phyloP scores from a whole-genome alignment of 1,284 basidiomycete genomes.

The Leccinum griseonigrum region DNA sequence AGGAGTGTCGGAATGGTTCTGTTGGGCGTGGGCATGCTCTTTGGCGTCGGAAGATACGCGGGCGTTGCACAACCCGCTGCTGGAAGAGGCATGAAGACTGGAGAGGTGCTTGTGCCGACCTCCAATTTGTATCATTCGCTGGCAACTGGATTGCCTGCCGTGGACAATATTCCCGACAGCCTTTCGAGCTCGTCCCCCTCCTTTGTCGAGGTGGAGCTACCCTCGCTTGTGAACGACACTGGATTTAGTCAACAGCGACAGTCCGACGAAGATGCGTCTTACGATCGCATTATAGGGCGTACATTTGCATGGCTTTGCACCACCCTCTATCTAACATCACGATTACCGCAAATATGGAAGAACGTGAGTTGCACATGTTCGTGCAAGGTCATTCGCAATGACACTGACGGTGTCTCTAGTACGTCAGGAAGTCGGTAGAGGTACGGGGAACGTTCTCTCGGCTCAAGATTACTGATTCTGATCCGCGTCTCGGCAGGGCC shows the following conservation, averaged over 20 bases:
- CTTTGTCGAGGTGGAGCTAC: slow-evolving; percentile 23
- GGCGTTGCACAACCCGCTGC: slow-evolving; percentile 30
- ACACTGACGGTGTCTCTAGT: slow-evolving; percentile 46
- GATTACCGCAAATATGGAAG: slow-evolving; percentile 96
- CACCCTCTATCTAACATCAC: slow-evolving; percentile 85
- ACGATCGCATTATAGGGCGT: slow-evolving; percentile 74
- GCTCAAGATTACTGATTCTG: slow-evolving; percentile 5
- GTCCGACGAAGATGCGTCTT: slow-evolving; percentile 34
- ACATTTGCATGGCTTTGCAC: slow-evolving; percentile 93
- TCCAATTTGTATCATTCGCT: slow-evolving; percentile 6
- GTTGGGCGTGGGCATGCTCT: slow-evolving; percentile 65
- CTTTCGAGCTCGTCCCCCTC: background rate
- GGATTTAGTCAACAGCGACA: slow-evolving; percentile 26
- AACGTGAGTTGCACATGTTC: slow-evolving; percentile 66
- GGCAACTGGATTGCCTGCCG: slow-evolving; percentile 8
- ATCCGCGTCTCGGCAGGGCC: slow-evolving; percentile 48
- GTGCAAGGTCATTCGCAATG: slow-evolving; percentile 3
- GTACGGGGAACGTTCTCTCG: slow-evolving; percentile 33
- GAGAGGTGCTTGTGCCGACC: slow-evolving; percentile 34
- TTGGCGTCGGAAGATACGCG: slow-evolving; percentile 56
- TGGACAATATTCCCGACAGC: background rate
- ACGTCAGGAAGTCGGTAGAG: slow-evolving; percentile 87
- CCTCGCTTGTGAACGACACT: slow-evolving; percentile 10
- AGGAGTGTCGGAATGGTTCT: slow-evolving; percentile 72
- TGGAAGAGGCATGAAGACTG: slow-evolving; percentile 30